A percentile compares a stretch with the other conserved stretches of the same genome.
These are phyloP conservation scores for Colletotrichum navitas DNA, from an alignment of 2,329 filamentous ascomycete genomes.

Conservation along the genomic window DNA sequence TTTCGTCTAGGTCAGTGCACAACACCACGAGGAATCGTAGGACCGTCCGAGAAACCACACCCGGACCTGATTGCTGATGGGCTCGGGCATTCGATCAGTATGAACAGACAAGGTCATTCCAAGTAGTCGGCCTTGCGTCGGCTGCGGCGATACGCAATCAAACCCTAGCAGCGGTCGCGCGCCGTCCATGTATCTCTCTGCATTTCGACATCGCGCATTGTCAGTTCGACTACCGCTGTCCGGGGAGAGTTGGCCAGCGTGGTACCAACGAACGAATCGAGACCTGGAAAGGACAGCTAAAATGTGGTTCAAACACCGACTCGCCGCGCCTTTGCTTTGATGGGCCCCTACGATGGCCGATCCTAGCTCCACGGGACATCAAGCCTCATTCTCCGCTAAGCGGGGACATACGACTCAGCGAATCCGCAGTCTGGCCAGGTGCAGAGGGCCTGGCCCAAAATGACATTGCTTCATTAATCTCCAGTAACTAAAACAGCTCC, in stretches of 20 bases:
- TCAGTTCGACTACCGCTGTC: constrained; percentile 6
- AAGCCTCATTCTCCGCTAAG: constrained; percentile 23
- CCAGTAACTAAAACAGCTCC: not conserved
- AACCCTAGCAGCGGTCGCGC: constrained; percentile 9
- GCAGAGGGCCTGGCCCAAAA: constrained; percentile 6
- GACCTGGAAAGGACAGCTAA: not conserved
- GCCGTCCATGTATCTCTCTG: not conserved
- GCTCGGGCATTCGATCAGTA: not conserved
- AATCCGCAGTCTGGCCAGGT: not conserved
- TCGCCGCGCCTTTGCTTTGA: constrained; percentile 8
- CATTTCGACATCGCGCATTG: constrained; percentile 11
- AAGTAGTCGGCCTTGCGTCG: not conserved
- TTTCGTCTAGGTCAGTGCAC: constrained; percentile 19
- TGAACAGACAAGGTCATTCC: not conserved
- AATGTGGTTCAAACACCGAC: constrained; percentile 36
- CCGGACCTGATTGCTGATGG: not conserved
- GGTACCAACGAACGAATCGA: constrained; percentile 14
- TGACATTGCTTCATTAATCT: not conserved
- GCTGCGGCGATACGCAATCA: not conserved
- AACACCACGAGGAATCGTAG: constrained; percentile 6
- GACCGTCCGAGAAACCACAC: constrained; percentile 6
- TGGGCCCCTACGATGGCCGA: not conserved
- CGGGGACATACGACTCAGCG: constrained; percentile 8
- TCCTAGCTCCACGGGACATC: constrained; percentile 15
- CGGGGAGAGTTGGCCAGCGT: not conserved